A percentile compares a stretch with the other conserved stretches of the same genome.
Conservation (phyloP, 768 basidiomycete species). For the Panaeolus papilionaceus region DNA sequence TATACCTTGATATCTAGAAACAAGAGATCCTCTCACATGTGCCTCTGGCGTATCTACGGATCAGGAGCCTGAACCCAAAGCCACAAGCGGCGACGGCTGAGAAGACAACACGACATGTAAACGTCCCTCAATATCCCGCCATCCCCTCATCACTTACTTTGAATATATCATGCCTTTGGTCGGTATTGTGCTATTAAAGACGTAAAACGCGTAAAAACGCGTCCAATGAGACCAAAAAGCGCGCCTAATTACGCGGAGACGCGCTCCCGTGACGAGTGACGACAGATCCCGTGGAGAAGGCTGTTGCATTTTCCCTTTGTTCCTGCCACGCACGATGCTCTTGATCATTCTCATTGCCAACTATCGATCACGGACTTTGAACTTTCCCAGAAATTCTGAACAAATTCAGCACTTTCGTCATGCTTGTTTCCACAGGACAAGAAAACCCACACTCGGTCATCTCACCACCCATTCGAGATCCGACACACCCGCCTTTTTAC, state of each 20-base stretch:
- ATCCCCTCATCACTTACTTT: constrained; percentile 19
- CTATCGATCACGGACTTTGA: constrained; percentile 10
- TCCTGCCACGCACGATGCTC: constrained; percentile 25
- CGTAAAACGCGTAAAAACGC: constrained; percentile 57
- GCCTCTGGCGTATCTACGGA: constrained; percentile 43
- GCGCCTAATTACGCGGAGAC: constrained; percentile 31
- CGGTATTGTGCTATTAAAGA: constrained; percentile 12
- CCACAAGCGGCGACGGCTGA: constrained; percentile 34
- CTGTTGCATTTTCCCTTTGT: constrained; percentile 14
- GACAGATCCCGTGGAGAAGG: constrained; percentile 1
- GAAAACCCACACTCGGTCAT: constrained; percentile 29
- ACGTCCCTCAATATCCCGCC: neutral
- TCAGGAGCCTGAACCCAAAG: constrained; percentile 30
- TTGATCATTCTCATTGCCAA: constrained; percentile 12
- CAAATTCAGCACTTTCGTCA: constrained; percentile 35
- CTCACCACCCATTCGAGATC: constrained; percentile 13
- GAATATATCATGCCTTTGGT: neutral
- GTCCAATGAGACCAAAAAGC: constrained; percentile 31
- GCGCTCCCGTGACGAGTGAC: constrained; percentile 23
- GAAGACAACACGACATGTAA: constrained; percentile 22
- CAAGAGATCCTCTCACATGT: constrained; percentile 18
- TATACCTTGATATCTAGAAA: neutral
- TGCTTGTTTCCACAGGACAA: constrained; percentile 21
- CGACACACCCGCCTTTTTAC: constrained; percentile 11
- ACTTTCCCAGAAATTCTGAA: constrained; percentile 1